Base-by-base conservation (phyloP, 208 protist species). In the Leishmania mexicana region DNA sequence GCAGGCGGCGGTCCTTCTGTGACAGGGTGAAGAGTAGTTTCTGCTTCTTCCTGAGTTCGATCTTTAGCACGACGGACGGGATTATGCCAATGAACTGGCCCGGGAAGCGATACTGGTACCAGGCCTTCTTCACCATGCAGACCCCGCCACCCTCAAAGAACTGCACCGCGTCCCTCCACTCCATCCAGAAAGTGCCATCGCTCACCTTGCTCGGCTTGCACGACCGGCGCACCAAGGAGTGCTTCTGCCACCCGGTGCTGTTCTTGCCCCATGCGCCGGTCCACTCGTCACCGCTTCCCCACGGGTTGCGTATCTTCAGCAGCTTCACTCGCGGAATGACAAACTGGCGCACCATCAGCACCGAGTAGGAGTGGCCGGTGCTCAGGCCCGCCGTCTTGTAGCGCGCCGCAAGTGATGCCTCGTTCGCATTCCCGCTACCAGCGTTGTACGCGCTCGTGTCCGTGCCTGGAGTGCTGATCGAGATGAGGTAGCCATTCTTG, bases 181-280 rank as follows among this genome's bases (percentile, higher is more conserved):
- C 87, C 87, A 95, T 91, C 85, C 86, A 95, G 81, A 95, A 90
- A 31, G 87, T 87, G 38, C 89, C 89, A 81, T 89, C 89, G 53
- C 75, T 83, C 53, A 85, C 68, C 42, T 49, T 17, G 42, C 45
- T 71, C 24, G 81, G 81, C 60, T 84, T 85, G 80, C 87, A 84
- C 24, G 77, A 70, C 65, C 73, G 79, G 67, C 80, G 76, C 70
- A 89, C 78, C 31, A 85, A 67, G 35, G 57, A 78, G 70, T 85
- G 65, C 68, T 88, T 78, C 80, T 84, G 77, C 82, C 92, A 84
- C 49, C 83, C 83, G 21, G 67, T 38, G 65, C 88, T 83, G 71
- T 83, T 79, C 42, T 81, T 70, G 75, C 86, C 73, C 86, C 88
- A 91, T 35, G 81, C 83, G 24, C 85, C 85, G 10, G 68, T 89